Conservation (phyloP, 1,284 basidiomycete species). For the Ceratobasidium sp. region DNA sequence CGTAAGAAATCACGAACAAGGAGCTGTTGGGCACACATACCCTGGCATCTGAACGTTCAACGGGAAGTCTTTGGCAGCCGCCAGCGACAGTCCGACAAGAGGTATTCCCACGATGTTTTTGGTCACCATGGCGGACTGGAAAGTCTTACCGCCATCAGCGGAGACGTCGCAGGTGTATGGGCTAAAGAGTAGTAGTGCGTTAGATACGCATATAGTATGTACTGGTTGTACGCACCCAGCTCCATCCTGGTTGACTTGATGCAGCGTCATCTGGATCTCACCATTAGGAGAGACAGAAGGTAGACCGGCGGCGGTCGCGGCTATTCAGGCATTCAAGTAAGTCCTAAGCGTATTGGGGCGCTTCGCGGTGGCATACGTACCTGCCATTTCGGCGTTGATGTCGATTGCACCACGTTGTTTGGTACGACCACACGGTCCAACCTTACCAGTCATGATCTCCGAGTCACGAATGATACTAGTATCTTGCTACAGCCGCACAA, state of each 20-base stretch:
- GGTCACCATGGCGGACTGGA: constrained; percentile 50
- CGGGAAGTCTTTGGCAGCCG: constrained; percentile 52
- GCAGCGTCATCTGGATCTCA: constrained; percentile 31
- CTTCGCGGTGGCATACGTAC: constrained; percentile 23
- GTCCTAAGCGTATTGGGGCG: background rate
- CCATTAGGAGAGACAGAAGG: constrained; percentile 20
- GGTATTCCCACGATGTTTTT: constrained; percentile 52
- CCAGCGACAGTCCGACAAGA: constrained; percentile 48
- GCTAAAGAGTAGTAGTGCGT: background rate
- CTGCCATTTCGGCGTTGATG: constrained; percentile 50
- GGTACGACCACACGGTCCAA: constrained; percentile 52
- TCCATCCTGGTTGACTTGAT: constrained; percentile 39
- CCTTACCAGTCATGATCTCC: constrained; percentile 50
- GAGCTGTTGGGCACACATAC: constrained; percentile 25
- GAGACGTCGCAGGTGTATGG: constrained; percentile 43
- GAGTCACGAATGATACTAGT: constrained; percentile 52
- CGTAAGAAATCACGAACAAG: background rate
- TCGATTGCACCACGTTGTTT: constrained; percentile 52
- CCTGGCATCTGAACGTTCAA: constrained; percentile 50
- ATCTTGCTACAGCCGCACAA: constrained; percentile 48
- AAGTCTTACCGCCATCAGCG: constrained; percentile 50
- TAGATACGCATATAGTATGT: background rate
- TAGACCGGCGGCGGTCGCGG: constrained; percentile 19
- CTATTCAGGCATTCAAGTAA: background rate
- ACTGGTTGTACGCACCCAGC: constrained; percentile 23